These are phyloP conservation scores for Apiotrichum montevideense DNA, from an alignment of 1,284 basidiomycete genomes.

Conservation along the genomic window DNA sequence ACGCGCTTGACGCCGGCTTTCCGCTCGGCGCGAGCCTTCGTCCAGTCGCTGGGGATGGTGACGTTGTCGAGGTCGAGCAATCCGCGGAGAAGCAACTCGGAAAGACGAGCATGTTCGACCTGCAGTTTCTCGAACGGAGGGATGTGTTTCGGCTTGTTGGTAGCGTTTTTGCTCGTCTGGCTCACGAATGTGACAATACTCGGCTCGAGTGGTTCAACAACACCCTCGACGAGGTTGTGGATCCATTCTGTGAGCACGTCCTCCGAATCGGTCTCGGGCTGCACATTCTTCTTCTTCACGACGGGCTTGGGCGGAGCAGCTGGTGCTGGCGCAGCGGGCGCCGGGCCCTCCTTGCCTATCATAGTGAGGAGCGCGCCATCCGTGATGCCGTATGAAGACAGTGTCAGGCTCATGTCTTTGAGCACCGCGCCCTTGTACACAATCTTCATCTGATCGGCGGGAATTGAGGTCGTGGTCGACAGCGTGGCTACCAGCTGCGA, in stretches of 20 bases:
- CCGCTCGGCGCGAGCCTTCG: constrained; percentile 47
- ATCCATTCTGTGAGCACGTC: constrained; percentile 42
- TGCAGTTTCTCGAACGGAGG: constrained; percentile 39
- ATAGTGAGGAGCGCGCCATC: constrained; percentile 41
- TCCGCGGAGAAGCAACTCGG: constrained; percentile 48
- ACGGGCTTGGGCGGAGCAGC: constrained; percentile 8
- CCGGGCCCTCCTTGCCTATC: constrained; percentile 37
- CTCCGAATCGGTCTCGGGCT: constrained; percentile 41
- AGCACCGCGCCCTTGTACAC: constrained; percentile 47
- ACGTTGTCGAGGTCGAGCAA: constrained; percentile 49
- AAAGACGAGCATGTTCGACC: constrained; percentile 44
- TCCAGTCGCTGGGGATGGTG: constrained; percentile 46
- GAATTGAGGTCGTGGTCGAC: constrained; percentile 39
- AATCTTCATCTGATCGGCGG: constrained; percentile 38
- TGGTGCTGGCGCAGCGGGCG: constrained; percentile 20
- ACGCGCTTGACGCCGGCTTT: constrained; percentile 49
- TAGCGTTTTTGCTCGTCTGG: constrained; percentile 28
- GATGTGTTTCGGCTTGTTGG: constrained; percentile 33
- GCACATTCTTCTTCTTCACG: constrained; percentile 41
- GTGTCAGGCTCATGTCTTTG: constrained; percentile 43
- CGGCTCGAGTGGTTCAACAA: constrained; percentile 32
- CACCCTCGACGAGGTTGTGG: constrained; percentile 22
- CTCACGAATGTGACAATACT: constrained; percentile 34
- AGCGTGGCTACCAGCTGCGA: constrained; percentile 41
- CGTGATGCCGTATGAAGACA: constrained; percentile 43